Evolutionary conservation across 140 eudicot species (phyloP).

Genomic region (Stevia rebaudiana): DNA sequence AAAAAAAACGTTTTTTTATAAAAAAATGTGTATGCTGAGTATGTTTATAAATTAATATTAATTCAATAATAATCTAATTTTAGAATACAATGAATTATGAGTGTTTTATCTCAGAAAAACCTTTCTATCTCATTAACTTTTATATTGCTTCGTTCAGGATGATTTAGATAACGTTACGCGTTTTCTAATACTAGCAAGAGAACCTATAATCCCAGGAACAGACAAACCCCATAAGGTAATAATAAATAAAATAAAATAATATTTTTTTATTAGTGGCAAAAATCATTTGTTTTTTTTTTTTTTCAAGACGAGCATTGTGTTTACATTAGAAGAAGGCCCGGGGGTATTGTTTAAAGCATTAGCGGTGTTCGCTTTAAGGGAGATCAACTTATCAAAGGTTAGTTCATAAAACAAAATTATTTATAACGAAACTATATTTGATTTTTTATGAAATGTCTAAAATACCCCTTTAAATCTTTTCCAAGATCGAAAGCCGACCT

Average conservation of each 20-base stretch:
- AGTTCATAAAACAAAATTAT: not conserved
- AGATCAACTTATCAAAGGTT: constrained; percentile 81
- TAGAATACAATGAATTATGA: not conserved
- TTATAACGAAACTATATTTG: not conserved
- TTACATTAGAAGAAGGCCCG: constrained; percentile 94
- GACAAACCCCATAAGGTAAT: constrained; percentile 77
- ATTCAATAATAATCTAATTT: not conserved
- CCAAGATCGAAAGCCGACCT: constrained; percentile 94
- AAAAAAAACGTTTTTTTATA: not conserved
- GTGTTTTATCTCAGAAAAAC: constrained; percentile 1
- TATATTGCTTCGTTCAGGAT: constrained; percentile 45
- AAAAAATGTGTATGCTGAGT: not conserved
- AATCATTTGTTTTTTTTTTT: not conserved
- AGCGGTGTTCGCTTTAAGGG: constrained; percentile 88
- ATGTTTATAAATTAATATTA: not conserved
- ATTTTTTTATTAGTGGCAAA: not conserved
- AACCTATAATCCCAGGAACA: constrained; percentile 77
- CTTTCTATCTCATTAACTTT: no score
- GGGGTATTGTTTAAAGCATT: constrained; percentile 93
- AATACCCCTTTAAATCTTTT: constrained; percentile 2
- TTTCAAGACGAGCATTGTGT: constrained; percentile 88
- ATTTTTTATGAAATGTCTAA: not conserved
- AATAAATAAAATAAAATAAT: not conserved
- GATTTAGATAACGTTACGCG: constrained; percentile 75
- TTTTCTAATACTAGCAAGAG: constrained; percentile 85